These are phyloP conservation scores for Xylariaceae sp. DNA, from an alignment of 2,329 filamentous ascomycete genomes.

Conservation along the genomic window DNA sequence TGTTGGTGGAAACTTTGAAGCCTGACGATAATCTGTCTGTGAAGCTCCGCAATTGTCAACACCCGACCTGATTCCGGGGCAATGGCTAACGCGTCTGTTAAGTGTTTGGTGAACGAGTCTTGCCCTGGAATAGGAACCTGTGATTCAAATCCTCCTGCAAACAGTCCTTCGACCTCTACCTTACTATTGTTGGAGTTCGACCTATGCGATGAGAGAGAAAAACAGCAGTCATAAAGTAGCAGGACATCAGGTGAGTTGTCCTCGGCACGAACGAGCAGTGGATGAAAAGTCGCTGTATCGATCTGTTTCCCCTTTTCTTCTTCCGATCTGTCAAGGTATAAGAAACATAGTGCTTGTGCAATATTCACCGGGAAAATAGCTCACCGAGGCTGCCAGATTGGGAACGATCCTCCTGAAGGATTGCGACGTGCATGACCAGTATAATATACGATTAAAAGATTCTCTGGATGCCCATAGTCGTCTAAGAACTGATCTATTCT, in stretches of 20 bases:
- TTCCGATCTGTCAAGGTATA: neutral
- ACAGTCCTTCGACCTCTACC: conserved; percentile 1
- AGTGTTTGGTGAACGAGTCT: conserved; percentile 2
- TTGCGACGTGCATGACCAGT: neutral
- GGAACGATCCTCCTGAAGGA: neutral
- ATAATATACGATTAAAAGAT: conserved; percentile 2
- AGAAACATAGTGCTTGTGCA: neutral
- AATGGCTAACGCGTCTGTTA: neutral
- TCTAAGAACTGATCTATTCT: neutral
- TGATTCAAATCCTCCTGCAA: conserved; percentile 5
- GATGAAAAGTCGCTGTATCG: conserved; percentile 1
- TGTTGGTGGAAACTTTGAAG: neutral
- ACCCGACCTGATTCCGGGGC: neutral
- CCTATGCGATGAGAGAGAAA: neutral
- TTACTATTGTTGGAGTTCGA: neutral
- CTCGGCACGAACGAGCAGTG: neutral
- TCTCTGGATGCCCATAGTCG: neutral
- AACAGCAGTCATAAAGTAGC: conserved; percentile 5
- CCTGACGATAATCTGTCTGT: conserved; percentile 1
- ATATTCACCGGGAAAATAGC: neutral
- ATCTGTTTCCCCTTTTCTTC: neutral
- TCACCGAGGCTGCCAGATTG: neutral
- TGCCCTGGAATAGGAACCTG: conserved; percentile 3
- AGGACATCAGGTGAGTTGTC: conserved; percentile 3
- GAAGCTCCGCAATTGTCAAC: conserved; percentile 1